Evolutionary conservation across 163 green algal species (phyloP).

Genomic region (Coccomyxa subellipsoidea): DNA sequence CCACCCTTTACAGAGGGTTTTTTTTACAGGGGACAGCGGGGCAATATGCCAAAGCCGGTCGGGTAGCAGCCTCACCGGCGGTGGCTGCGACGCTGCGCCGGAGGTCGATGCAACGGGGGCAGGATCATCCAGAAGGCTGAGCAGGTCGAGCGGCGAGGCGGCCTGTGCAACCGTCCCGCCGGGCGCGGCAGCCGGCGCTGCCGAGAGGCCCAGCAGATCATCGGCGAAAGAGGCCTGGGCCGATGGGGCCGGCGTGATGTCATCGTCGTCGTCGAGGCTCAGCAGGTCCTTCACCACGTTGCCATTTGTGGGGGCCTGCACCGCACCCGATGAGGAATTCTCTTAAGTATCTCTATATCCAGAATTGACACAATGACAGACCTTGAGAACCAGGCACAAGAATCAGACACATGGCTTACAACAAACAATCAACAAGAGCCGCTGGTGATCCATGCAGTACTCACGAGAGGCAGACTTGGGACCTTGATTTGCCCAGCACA

Average conservation of each 20-base stretch:
- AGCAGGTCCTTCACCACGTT: conserved; percentile 50
- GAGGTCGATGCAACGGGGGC: conserved; percentile 8
- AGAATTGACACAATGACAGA: too few relatives aligned
- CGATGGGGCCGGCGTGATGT: background rate
- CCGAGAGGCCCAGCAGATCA: conserved; percentile 17
- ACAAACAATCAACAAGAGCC: too few relatives aligned
- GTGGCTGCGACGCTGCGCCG: background rate
- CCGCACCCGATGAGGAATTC: too few relatives aligned
- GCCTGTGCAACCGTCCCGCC: background rate
- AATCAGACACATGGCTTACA: too few relatives aligned
- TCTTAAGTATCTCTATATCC: too few relatives aligned
- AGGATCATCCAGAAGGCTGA: conserved; percentile 55
- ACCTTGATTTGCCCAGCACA: too few relatives aligned
- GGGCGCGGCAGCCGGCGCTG: background rate
- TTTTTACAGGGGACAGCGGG: too few relatives aligned
- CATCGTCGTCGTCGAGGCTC: conserved; percentile 34
- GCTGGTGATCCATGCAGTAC: too few relatives aligned
- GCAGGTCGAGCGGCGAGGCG: conserved; percentile 41
- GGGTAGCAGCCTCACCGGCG: background rate
- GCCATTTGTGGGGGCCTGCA: conserved; percentile 27
- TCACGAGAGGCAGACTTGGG: too few relatives aligned
- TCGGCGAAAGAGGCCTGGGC: background rate
- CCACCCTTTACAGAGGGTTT: too few relatives aligned
- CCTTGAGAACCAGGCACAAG: too few relatives aligned
- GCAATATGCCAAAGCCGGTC: too few relatives aligned